These are phyloP conservation scores for Cucumis hystrix DNA, from an alignment of 306 rosid genomes.

Conservation along the genomic window DNA sequence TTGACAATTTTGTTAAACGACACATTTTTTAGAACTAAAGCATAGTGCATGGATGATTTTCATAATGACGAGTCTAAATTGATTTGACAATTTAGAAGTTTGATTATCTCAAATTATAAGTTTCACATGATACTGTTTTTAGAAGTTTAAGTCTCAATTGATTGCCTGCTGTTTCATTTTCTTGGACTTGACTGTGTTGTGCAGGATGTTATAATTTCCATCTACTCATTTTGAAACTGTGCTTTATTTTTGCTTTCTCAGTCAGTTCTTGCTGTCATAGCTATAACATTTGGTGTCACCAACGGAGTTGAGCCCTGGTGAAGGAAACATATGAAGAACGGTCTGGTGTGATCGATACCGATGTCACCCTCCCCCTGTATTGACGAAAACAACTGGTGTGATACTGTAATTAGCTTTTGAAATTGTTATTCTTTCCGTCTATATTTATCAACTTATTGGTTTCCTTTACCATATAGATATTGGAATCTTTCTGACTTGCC, in stretches of 20 bases:
- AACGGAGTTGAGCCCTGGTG: slow-evolving; percentile 22
- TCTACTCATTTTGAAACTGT: background rate
- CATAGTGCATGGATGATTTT: too few species aligned
- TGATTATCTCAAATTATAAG: too few species aligned
- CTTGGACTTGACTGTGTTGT: background rate
- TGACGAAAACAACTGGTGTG: background rate
- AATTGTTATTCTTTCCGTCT: background rate
- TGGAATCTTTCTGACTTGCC: background rate
- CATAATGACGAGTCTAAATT: too few species aligned
- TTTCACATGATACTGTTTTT: too few species aligned
- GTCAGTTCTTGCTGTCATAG: slow-evolving; percentile 40
- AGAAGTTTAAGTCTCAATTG: too few species aligned
- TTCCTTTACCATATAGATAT: background rate
- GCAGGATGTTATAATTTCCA: background rate
- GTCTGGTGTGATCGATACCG: background rate
- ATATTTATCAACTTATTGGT: background rate
- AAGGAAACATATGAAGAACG: background rate
- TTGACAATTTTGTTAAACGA: too few species aligned
- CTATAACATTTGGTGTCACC: slow-evolving; percentile 34
- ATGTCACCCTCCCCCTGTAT: background rate
- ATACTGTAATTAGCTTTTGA: slow-evolving; percentile 1
- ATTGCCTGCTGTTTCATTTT: background rate
- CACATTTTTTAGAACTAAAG: too few species aligned
- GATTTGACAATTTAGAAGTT: too few species aligned
- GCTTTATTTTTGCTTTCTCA: slow-evolving; percentile 20